Base-by-base conservation (phyloP, 2,329 filamentous ascomycete species). In the Arthrobotrys pseudoclavata region DNA sequence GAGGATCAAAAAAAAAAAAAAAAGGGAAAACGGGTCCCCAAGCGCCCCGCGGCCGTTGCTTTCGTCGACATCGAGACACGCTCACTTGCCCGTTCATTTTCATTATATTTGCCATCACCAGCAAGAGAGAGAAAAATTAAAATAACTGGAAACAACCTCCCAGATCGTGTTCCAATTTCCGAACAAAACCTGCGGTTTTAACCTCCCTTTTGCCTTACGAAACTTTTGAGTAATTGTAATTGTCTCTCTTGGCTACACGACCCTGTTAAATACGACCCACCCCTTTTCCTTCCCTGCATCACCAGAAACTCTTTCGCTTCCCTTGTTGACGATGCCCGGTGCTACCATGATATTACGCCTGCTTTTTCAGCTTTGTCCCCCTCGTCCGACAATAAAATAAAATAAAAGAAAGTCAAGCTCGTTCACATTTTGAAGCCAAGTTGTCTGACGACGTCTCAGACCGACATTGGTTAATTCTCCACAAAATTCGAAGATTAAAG, bases 171-270 rank as follows among this genome's bases (percentile, higher is more conserved):
- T 47, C 18, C 70, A 75, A 75, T 75, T 75, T 75, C 70, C 69
- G 60, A 66, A 47, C 6, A 37, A 48, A 34, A 62, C 50, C 42
- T 60, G 55, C 67, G 31, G 62, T 62, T 74, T 74, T 61, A 68
- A 52, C 69, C 60, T 72, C 69, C 29, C 26, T 37, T 64, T 45
- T 61, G 62, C 69, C 52, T 68, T 55, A 55, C 69, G 62, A 68
- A 68, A 26, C 45, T 48, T 64, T 52, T 62, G 50, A 62, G 70
- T 62, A 69, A 70, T 62, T 62, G 24, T 10, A 42, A 55, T 50
- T 75, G 62, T 68, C 63, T 69, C 55, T 74, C 69, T 68, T 68
- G 62, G 69, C 69, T 57, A 67, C 69, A 34, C 50, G 61, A 37
- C 69, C 69, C 52, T 67, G 68, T 45, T 37, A 57, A 75, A 75